Evolutionary conservation across 129 eudicot species (phyloP).

Genomic region (Arctium minus): DNA sequence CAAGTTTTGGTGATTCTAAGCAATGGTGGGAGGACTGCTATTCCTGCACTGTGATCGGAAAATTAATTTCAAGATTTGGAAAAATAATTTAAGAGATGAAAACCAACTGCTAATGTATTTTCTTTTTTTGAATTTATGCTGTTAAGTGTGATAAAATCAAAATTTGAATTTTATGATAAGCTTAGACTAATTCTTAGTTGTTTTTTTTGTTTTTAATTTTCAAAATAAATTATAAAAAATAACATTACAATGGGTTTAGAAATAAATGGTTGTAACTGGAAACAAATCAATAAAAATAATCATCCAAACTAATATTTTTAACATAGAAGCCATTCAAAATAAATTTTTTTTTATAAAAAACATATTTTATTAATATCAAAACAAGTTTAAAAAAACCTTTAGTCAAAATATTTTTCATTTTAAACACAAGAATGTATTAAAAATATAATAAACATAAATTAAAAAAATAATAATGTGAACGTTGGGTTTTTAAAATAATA

Average conservation of each 20-base stretch:
- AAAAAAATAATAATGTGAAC: background rate
- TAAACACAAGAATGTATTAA: background rate
- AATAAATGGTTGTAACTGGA: conserved; percentile 2
- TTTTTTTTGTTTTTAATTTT: background rate
- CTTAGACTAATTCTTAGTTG: background rate
- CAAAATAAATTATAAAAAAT: background rate
- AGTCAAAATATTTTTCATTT: background rate
- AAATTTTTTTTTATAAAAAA: background rate
- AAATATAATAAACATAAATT: background rate
- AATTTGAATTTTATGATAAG: background rate
- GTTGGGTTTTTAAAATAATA: background rate
- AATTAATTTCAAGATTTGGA: conserved; percentile 2
- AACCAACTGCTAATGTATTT: background rate
- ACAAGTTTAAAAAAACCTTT: too few species aligned
- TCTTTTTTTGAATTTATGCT: background rate
- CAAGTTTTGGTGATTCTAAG: background rate
- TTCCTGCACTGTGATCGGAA: background rate
- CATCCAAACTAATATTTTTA: background rate
- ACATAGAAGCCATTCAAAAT: background rate
- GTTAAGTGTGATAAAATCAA: background rate
- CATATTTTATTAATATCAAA: too few species aligned
- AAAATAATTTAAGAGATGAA: background rate
- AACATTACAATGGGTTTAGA: background rate
- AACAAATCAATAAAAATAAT: background rate
- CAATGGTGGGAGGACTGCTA: background rate